phyloP scores from a whole-genome alignment of 305 asterid species.

The Fraxinus nigra region DNA sequence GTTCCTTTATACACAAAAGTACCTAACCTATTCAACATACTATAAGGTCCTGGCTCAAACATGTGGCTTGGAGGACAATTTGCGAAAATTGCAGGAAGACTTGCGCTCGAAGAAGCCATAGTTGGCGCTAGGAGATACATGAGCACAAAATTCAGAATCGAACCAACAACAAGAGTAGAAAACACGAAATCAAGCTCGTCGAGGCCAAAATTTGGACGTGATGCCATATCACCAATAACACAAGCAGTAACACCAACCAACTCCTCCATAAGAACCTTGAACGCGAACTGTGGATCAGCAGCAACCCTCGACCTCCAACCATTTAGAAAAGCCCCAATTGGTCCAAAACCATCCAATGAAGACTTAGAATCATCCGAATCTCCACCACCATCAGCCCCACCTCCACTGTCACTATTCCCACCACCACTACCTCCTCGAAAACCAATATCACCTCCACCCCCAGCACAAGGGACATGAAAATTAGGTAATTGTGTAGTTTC shows the following conservation, averaged over 20 bases:
- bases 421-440: constrained; percentile 22
- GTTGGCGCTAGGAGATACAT: constrained; percentile 55
- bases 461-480: constrained; percentile 23
- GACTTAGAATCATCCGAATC: constrained; percentile 26
- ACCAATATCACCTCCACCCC: constrained; percentile 14
- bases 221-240: constrained; percentile 52
- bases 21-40: constrained; percentile 35
- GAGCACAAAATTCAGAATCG: constrained; percentile 43
- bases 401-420: constrained; percentile 18
- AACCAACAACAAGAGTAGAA: constrained; percentile 48
- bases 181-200: constrained; percentile 54
- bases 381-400: constrained; percentile 36
- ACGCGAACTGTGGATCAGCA: constrained; percentile 52
- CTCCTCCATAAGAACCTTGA: constrained; percentile 56
- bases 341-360: constrained; percentile 32
- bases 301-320: constrained; percentile 55
- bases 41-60: constrained; percentile 52
- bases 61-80: constrained; percentile 49
- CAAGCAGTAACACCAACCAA: constrained; percentile 47
- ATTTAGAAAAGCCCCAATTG: constrained; percentile 39
- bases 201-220: constrained; percentile 52
- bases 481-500: constrained; percentile 4
- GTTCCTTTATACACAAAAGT: constrained; percentile 47
- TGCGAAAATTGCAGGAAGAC: constrained; percentile 42
- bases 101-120: constrained; percentile 18